Evolutionary conservation across 2,329 filamentous ascomycete genomes (phyloP).

Genomic region (Colletotrichum australisinense): DNA sequence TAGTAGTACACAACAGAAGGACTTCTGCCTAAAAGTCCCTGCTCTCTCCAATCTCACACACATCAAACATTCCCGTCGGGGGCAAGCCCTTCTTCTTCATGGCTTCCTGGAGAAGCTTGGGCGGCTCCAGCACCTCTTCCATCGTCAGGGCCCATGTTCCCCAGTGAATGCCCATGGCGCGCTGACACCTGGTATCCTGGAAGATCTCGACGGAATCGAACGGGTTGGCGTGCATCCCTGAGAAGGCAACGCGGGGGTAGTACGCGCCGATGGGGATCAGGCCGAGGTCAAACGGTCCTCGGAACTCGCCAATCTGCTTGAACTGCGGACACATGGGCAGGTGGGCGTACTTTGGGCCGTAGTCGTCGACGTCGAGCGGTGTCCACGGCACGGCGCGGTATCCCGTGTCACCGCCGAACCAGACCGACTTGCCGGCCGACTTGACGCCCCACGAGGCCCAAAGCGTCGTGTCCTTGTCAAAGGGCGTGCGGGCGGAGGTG

Average conservation of each 20-base stretch:
- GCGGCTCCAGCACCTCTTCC: constrained; percentile 89
- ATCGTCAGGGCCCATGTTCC: constrained; percentile 88
- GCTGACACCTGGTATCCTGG: constrained; percentile 80
- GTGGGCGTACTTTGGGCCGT: constrained; percentile 72
- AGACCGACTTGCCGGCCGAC: constrained; percentile 81
- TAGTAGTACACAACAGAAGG: neutral
- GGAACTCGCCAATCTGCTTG: constrained; percentile 80
- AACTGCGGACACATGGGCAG: constrained; percentile 86
- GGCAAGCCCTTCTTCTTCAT: constrained; percentile 73
- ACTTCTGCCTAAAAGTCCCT: constrained; percentile 70
- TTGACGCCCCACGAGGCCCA: constrained; percentile 90
- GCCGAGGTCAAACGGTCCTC: constrained; percentile 91
- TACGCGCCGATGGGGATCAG: constrained; percentile 96
- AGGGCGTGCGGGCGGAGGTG: constrained; percentile 73
- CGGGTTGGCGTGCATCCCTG: constrained; percentile 86
- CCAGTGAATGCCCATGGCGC: constrained; percentile 92
- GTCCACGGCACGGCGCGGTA: constrained; percentile 82
- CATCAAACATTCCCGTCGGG: constrained; percentile 81
- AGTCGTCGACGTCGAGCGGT: constrained; percentile 74
- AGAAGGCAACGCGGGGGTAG: constrained; percentile 77
- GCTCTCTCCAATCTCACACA: constrained; percentile 87
- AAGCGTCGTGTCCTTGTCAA: constrained; percentile 80
- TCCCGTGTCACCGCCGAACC: constrained; percentile 91
- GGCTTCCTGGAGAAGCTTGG: constrained; percentile 77
- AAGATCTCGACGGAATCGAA: constrained; percentile 93